Conservation (phyloP, 208 protist species). For the Herpetomonas tarakana region DNA sequence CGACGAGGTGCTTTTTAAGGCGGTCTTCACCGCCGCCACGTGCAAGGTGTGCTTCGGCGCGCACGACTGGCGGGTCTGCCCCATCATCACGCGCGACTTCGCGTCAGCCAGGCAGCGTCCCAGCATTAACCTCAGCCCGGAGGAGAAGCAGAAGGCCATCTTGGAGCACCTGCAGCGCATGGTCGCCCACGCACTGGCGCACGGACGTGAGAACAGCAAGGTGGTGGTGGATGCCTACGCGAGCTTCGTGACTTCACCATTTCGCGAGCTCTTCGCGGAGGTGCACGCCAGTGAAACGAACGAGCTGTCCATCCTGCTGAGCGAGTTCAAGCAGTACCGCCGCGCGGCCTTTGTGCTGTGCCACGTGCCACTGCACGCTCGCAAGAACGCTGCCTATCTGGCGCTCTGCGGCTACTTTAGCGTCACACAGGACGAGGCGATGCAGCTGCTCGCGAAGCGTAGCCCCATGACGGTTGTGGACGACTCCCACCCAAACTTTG, state of each 20-base stretch:
- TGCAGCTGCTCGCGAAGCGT: slow-evolving; percentile 44
- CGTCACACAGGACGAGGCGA: slow-evolving; percentile 60
- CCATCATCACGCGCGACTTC: slow-evolving; percentile 86
- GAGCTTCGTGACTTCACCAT: slow-evolving; percentile 72
- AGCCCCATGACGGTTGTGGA: slow-evolving; percentile 21
- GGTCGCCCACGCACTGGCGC: slow-evolving; percentile 31
- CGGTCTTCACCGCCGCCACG: slow-evolving; percentile 57
- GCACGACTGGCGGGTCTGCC: slow-evolving; percentile 69
- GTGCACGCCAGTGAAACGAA: slow-evolving; percentile 51
- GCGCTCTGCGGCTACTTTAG: slow-evolving; percentile 59
- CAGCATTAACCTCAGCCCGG: slow-evolving; percentile 57
- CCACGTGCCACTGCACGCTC: slow-evolving; percentile 63
- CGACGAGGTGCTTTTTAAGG: slow-evolving; percentile 51
- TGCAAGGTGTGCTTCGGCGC: slow-evolving; percentile 79
- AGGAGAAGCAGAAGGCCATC: slow-evolving; percentile 71
- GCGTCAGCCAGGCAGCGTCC: slow-evolving; percentile 12
- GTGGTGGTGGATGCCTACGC: slow-evolving; percentile 76
- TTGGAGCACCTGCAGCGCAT: slow-evolving; percentile 45
- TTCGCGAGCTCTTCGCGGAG: slow-evolving; percentile 68
- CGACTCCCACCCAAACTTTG: slow-evolving; percentile 68
- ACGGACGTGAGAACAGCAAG: slow-evolving; percentile 21
- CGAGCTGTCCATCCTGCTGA: slow-evolving; percentile 61
- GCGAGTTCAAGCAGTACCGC: slow-evolving; percentile 56
- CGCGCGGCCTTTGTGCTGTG: slow-evolving; percentile 83
- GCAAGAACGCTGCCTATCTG: slow-evolving; percentile 58